phyloP scores from a whole-genome alignment of 2,329 filamentous ascomycete genomes.

The Calonectria crousiana region DNA sequence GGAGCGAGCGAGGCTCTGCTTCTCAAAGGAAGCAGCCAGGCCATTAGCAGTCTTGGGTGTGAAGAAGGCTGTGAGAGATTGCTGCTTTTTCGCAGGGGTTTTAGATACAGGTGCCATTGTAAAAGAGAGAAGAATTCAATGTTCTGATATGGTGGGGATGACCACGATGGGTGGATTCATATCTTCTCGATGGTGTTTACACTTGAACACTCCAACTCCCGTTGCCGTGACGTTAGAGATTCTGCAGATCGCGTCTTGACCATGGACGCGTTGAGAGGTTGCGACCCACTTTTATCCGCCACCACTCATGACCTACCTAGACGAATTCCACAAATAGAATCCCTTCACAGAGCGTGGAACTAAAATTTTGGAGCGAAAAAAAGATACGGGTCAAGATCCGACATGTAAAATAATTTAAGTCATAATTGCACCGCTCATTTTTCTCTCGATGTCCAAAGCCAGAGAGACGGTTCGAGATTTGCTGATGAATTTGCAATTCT shows the following conservation, averaged over 20 bases:
- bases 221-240: constrained; percentile 37
- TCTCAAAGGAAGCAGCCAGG: constrained; percentile 51
- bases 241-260: constrained; percentile 35
- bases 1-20: constrained; percentile 44
- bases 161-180: constrained; percentile 21
- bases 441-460: not conserved
- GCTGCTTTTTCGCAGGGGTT: constrained; percentile 73
- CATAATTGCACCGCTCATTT: not conserved
- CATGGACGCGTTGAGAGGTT: constrained; percentile 46
- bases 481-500: not conserved
- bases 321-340: not conserved
- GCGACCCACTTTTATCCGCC: constrained; percentile 32
- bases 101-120: constrained; percentile 54
- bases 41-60: constrained; percentile 69
- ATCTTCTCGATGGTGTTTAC: constrained; percentile 8
- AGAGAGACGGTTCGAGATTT: not conserved
- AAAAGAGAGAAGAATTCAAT: not conserved
- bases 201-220: not conserved
- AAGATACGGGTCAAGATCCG: not conserved
- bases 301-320: not conserved
- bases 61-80: constrained; percentile 90
- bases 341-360: not conserved
- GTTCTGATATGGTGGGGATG: not conserved
- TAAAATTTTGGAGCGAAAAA: not conserved
- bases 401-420: not conserved